Percentiles rank a stretch among this genome's conserved stretches.
Evolutionary conservation across 148 eudicot genomes (phyloP).

Genomic region (Camellia japonica): DNA sequence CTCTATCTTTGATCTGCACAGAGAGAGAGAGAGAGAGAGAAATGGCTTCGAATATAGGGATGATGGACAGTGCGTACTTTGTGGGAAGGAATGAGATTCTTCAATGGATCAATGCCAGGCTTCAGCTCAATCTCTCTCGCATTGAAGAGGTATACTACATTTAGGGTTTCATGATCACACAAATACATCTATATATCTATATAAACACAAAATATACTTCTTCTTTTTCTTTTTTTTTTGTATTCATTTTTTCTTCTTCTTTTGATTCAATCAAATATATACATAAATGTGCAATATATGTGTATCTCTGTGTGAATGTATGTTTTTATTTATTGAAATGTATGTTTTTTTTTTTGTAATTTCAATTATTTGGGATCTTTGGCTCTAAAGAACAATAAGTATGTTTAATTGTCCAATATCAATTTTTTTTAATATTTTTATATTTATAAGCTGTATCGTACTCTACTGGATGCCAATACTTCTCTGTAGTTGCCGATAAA

Average conservation of each 20-base stretch:
- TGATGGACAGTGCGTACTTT: constrained; percentile 93
- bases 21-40: not conserved
- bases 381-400: too few relatives aligned
- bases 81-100: constrained; percentile 91
- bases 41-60: constrained; percentile 86
- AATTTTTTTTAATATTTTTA: too few relatives aligned
- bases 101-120: constrained; percentile 75
- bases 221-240: too few relatives aligned
- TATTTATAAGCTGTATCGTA: too few relatives aligned
- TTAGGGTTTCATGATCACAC: not conserved
- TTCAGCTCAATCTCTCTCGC: constrained; percentile 81
- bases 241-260: too few relatives aligned
- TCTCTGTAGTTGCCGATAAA: too few relatives aligned
- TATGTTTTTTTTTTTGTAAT: too few relatives aligned
- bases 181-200: not conserved
- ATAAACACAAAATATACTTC: too few relatives aligned
- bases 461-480: too few relatives aligned
- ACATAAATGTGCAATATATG: not conserved
- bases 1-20: too few relatives aligned
- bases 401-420: too few relatives aligned
- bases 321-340: not conserved
- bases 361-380: not conserved
- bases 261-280: too few relatives aligned
- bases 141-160: constrained; percentile 70
- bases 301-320: not conserved